Evolutionary conservation across 1,284 basidiomycete species (phyloP).

Genomic region (Grifola frondosa): DNA sequence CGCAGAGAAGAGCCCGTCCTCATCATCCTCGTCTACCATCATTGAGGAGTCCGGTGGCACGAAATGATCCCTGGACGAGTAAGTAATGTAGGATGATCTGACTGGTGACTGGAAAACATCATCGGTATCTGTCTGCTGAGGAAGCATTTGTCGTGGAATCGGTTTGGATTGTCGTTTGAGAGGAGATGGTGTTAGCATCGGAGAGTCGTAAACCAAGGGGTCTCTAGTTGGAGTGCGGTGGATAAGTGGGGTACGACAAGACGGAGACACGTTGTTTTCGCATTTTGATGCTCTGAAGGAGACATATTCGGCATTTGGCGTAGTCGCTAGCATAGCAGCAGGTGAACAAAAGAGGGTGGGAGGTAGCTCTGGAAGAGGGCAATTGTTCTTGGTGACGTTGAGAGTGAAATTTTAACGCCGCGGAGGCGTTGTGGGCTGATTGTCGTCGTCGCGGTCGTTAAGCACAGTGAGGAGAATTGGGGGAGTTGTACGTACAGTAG

Average conservation of each 20-base stretch:
- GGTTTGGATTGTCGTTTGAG: slow-evolving; percentile 37
- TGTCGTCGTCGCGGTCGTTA: slow-evolving; percentile 5
- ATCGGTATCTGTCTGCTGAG: slow-evolving; percentile 39
- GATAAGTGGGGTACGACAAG: slow-evolving; percentile 42
- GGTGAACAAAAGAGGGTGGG: slow-evolving; percentile 32
- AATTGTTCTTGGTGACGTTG: too few relatives aligned
- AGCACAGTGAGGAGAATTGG: background rate
- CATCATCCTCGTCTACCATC: slow-evolving; percentile 44
- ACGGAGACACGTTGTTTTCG: slow-evolving; percentile 44
- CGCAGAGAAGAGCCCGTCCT: slow-evolving; percentile 55
- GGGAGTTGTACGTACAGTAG: background rate
- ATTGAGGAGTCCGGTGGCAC: slow-evolving; percentile 24
- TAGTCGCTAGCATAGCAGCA: slow-evolving; percentile 37
- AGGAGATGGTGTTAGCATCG: slow-evolving; percentile 65
- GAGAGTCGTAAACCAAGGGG: slow-evolving; percentile 44
- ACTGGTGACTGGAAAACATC: slow-evolving; percentile 59
- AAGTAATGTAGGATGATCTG: slow-evolving; percentile 43
- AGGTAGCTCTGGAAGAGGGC: slow-evolving; percentile 26
- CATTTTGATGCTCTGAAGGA: slow-evolving; percentile 36
- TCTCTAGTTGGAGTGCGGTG: slow-evolving; percentile 36
- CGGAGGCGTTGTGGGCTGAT: slow-evolving; percentile 3
- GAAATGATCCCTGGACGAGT: slow-evolving; percentile 34
- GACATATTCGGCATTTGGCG: slow-evolving; percentile 36
- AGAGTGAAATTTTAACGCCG: slow-evolving; percentile 3
- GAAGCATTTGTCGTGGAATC: slow-evolving; percentile 32